These are phyloP conservation scores for Trichoderma arundinaceum DNA, from an alignment of 2,329 filamentous ascomycete species.

Conservation along the genomic window DNA sequence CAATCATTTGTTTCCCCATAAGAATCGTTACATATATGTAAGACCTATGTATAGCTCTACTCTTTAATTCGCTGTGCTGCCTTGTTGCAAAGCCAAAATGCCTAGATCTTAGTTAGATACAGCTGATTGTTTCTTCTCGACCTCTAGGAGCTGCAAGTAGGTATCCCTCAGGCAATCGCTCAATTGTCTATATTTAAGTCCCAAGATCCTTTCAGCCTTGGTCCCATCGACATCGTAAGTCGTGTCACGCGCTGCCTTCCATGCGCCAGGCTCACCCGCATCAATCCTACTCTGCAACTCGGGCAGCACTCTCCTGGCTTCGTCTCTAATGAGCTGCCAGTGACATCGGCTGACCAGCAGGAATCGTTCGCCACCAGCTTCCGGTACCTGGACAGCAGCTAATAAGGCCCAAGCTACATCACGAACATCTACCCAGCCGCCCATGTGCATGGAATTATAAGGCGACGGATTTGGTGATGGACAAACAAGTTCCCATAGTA, in stretches of 20 bases:
- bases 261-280: neutral
- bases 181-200: neutral
- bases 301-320: neutral
- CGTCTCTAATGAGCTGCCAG: neutral
- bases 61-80: too few species aligned
- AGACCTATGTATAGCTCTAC: too few species aligned
- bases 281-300: neutral
- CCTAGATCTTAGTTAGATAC: too few species aligned
- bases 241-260: neutral
- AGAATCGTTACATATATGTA: too few species aligned
- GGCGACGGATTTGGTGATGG: neutral
- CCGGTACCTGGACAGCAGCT: neutral
- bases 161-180: neutral
- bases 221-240: constrained; percentile 12
- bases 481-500: neutral
- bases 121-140: neutral
- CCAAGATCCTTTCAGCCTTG: neutral
- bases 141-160: neutral
- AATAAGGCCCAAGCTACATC: neutral
- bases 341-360: constrained; percentile 1
- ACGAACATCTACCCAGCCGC: neutral
- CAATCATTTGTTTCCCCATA: too few species aligned
- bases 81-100: too few species aligned
- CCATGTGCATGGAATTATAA: neutral
- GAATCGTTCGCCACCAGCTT: constrained; percentile 9